Base-by-base conservation (phyloP, 345 rosid species). In the Aethionema arabicum region DNA sequence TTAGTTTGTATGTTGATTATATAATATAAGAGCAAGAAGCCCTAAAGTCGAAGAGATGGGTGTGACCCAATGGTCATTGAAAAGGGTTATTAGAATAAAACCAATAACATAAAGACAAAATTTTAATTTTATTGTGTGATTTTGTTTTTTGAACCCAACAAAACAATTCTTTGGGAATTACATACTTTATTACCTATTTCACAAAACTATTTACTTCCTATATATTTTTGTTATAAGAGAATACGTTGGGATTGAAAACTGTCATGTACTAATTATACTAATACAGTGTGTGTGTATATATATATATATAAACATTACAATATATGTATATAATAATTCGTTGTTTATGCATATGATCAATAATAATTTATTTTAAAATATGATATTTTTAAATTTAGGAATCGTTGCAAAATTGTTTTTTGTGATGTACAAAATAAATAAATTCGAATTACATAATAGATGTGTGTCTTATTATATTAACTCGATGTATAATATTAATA, bases 61-160 rank as follows among this genome's bases (percentile, higher is more conserved):
- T 45, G 52, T 72, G 32, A 72, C 61, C 70, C 70, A 52, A 59
- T 45, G 67, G 14, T 66, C 46, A 43, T 38, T 52, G 70, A 71
- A 65, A 71, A 29, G 37, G 51, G 70, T 52, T 35, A 65, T 8
- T 11, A 13, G 44, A 65, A 59, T 65, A 65, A 64, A 52, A 59
- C 65, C 70, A 65, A 72, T 33, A 58, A 15, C 61, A 58, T 45
- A 63, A 45, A 65, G 75, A 65, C 75, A 72, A 72, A 21, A 21
- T 21, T 21, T 21, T 21, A 21, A 21, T 21, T 21, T 21, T 21
- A 21, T 2, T 38, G 58, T 71, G 13, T 65, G 45, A 31, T 59
- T 64, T 58, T 72, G 70, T 59, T 65, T 66, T 44, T 50, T 72
- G 66, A 72, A 72, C 74, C 70, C 75, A 65, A 71, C 44, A 64